Percentiles rank a stretch among this genome's conserved stretches.
phyloP scores from a whole-genome alignment of 768 basidiomycete genomes.

The Xanthoconium purpureum region DNA sequence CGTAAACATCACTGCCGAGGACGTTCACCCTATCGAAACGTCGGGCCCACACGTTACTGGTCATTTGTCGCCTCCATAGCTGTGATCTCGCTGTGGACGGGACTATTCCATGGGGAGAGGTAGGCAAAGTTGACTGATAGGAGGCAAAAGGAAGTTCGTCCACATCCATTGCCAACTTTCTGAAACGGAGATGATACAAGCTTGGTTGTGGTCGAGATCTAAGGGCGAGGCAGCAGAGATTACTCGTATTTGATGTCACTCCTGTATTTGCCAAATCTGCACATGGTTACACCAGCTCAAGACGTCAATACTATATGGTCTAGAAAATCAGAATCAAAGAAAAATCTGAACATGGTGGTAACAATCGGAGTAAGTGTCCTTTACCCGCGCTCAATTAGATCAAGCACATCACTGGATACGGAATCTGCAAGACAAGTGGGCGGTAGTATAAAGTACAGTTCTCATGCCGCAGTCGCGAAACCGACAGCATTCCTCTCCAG shows the following conservation, averaged over 20 bases:
- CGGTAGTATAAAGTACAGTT: background rate
- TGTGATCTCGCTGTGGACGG: conserved; percentile 25
- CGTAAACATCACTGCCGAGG: conserved; percentile 55
- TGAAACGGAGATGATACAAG: background rate
- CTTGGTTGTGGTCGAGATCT: background rate
- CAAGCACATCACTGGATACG: conserved; percentile 5
- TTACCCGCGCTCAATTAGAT: conserved; percentile 4
- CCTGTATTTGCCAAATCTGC: background rate
- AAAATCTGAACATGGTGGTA: background rate
- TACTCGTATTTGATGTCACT: background rate
- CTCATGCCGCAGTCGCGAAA: conserved; percentile 57
- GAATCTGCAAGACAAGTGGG: background rate
- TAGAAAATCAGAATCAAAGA: background rate
- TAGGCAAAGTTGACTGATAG: conserved; percentile 3
- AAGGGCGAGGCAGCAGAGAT: background rate
- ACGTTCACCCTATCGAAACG: conserved; percentile 67
- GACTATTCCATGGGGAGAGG: conserved; percentile 2
- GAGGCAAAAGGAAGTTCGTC: conserved; percentile 1
- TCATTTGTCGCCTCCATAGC: conserved; percentile 20
- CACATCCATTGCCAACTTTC: conserved; percentile 12
- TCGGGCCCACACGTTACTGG: conserved; percentile 27
- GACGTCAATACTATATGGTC: background rate
- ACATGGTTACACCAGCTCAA: too few species aligned
- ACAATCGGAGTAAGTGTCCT: background rate
- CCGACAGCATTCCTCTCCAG: conserved; percentile 76